phyloP scores from a whole-genome alignment of 768 basidiomycete genomes.

The Suillus sp. region DNA sequence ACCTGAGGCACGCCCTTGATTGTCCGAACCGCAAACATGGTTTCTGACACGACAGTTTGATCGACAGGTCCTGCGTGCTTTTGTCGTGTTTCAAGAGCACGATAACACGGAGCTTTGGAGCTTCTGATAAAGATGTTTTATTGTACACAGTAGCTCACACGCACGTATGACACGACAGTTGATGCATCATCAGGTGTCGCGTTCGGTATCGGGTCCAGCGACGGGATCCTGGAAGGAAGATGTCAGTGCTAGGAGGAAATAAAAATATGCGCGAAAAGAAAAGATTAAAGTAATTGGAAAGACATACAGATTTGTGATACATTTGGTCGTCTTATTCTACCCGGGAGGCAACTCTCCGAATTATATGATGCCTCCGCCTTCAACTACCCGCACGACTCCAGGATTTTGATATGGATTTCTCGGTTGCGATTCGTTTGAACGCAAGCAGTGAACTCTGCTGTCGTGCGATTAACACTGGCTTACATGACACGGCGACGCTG shows the following conservation, averaged over 20 bases:
- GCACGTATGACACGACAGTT: slow-evolving; percentile 65
- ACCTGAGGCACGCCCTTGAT: not conserved
- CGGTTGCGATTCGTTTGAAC: slow-evolving; percentile 71
- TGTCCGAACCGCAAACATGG: slow-evolving; percentile 58
- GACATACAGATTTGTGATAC: slow-evolving; percentile 71
- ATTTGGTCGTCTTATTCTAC: slow-evolving; percentile 61
- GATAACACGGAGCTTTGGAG: not conserved
- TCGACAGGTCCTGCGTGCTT: slow-evolving; percentile 73
- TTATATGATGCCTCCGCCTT: slow-evolving; percentile 76
- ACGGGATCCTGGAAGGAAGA: slow-evolving; percentile 48
- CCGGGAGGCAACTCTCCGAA: slow-evolving; percentile 61
- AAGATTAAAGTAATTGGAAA: slow-evolving; percentile 37
- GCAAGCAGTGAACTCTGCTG: slow-evolving; percentile 87
- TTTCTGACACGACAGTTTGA: slow-evolving; percentile 76
- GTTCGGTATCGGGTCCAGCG: slow-evolving; percentile 71
- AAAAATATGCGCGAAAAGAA: not conserved
- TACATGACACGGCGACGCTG: no score
- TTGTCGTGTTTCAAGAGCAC: slow-evolving; percentile 37
- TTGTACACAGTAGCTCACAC: slow-evolving; percentile 54
- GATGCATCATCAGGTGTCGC: slow-evolving; percentile 56
- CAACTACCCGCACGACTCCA: slow-evolving; percentile 75
- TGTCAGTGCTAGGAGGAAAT: not conserved
- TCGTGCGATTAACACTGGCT: not conserved
- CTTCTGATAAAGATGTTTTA: not conserved
- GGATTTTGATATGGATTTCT: slow-evolving; percentile 64